Evolutionary conservation across 805 yeast species (phyloP), one percentile per base, ranked within the genome.

Genomic region (Kazachstania africana): DNA sequence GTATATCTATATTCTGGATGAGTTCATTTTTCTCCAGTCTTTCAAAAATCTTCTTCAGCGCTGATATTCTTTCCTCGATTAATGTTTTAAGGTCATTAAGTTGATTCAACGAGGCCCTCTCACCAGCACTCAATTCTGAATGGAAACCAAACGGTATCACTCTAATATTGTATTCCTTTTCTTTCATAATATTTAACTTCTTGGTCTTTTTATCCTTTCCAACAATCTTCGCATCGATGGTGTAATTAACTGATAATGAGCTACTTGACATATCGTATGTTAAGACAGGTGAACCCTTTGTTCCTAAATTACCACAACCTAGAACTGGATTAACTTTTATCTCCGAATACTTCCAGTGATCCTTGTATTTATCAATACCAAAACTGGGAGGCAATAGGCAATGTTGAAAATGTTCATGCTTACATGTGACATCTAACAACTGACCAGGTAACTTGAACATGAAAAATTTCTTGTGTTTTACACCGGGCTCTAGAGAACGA

Each of bases 391-490:
- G 67, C 30, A 62, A 36, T 20, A 57, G 37, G 19, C 57, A 54
- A 39, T 63, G 68, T 4, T 49, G 36, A 28, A 50, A 57, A 28
- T 59, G 62, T 24, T 58, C 59, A 41, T 70, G 68, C 19, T 65
- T 58, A 43, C 79, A 73, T 5, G 65, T 52, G 15, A 65, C 64
- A 43, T 73, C 79, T 25, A 74, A 50, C 16, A 71, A 47, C 39
- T 65, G 65, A 24, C 62, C 54, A 1, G 81, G 81, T 31, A 74
- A 62, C 46, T 65, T 71, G 50, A 74, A 74, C 26, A 70, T 66
- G 49, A 74, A 70, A 39, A 64, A 70, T 45, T 74, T 74, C 44
- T 72, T 72, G 42, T 74, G 72, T 39, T 60, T 66, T 8, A 57
- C 54, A 18, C 62, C 48, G 3, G 78, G 75, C 33, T 60, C 59